These are phyloP conservation scores for Hyphopichia burtonii DNA, from an alignment of 1,139 yeast genomes.

Conservation along the genomic window DNA sequence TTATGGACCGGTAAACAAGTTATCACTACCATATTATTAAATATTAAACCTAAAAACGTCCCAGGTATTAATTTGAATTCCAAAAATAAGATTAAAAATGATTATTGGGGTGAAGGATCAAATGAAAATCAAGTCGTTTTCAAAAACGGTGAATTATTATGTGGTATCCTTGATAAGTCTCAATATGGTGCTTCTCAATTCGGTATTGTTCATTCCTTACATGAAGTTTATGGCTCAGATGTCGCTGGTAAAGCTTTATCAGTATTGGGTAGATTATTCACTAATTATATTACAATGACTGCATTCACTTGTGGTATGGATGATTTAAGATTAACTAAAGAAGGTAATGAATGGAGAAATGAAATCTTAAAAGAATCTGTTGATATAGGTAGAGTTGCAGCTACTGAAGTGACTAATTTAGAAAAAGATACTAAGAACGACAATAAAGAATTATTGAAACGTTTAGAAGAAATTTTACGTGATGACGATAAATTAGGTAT, in stretches of 20 bases:
- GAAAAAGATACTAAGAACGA: constrained; percentile 52
- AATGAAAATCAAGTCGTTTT: constrained; percentile 83
- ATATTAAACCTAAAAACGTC: constrained; percentile 80
- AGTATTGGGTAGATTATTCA: constrained; percentile 89
- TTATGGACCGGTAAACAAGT: constrained; percentile 99
- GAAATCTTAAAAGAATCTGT: constrained; percentile 75
- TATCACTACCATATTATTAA: constrained; percentile 82
- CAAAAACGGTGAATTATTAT: constrained; percentile 79
- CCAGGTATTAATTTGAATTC: constrained; percentile 88
- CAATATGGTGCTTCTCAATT: constrained; percentile 98
- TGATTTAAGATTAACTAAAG: constrained; percentile 86
- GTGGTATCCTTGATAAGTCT: constrained; percentile 95
- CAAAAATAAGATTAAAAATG: constrained; percentile 87
- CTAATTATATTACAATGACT: constrained; percentile 87
- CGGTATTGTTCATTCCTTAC: constrained; percentile 95
- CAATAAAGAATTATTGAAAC: constrained; percentile 78
- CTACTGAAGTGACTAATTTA: constrained; percentile 90
- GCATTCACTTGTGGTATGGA: constrained; percentile 99
- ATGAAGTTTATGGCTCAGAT: constrained; percentile 90
- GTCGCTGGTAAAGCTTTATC: constrained; percentile 89
- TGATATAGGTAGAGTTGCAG: constrained; percentile 88
- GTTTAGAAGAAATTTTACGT: constrained; percentile 92
- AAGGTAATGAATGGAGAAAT: constrained; percentile 87
- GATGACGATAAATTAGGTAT: constrained; percentile 92
- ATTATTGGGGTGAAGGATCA: constrained; percentile 89